Conservation (phyloP, 768 basidiomycete genomes). For the Suillus luteus region DNA sequence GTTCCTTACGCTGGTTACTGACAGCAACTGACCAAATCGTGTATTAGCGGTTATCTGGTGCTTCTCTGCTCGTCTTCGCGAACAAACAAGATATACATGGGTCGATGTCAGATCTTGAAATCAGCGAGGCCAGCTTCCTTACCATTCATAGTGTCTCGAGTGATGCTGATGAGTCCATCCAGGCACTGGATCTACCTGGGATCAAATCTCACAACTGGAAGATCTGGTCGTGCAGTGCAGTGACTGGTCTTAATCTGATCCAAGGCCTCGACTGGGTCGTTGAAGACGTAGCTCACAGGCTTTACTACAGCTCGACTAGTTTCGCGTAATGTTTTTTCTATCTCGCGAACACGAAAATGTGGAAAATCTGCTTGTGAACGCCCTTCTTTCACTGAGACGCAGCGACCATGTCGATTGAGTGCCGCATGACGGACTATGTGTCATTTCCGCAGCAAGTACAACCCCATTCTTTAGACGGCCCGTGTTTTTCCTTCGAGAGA, state of each 20-base stretch:
- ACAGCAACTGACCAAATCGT: neutral
- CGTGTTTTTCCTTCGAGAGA: conserved; percentile 1
- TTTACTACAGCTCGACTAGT: conserved; percentile 73
- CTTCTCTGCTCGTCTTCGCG: conserved; percentile 92
- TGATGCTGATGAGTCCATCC: conserved; percentile 12
- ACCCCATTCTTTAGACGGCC: neutral
- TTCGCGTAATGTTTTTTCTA: conserved; percentile 11
- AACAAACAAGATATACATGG: conserved; percentile 97
- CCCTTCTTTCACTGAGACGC: conserved; percentile 2
- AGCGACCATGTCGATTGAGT: neutral
- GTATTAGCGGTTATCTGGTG: conserved; percentile 85
- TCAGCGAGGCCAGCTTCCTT: conserved; percentile 66
- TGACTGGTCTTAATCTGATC: conserved; percentile 83
- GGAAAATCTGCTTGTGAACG: neutral
- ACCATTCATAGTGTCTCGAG: conserved; percentile 1
- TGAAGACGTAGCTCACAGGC: conserved; percentile 78
- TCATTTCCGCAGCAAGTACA: neutral
- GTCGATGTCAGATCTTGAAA: conserved; percentile 80
- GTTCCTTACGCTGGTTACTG: neutral
- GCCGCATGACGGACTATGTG: neutral
- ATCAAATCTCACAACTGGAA: conserved; percentile 91
- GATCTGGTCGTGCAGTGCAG: conserved; percentile 90
- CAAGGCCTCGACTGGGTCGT: conserved; percentile 93
- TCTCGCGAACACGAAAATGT: neutral
- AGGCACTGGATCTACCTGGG: conserved; percentile 79